Evolutionary conservation across 768 basidiomycete genomes (phyloP).

Genomic region (Boletus rubescentipes): DNA sequence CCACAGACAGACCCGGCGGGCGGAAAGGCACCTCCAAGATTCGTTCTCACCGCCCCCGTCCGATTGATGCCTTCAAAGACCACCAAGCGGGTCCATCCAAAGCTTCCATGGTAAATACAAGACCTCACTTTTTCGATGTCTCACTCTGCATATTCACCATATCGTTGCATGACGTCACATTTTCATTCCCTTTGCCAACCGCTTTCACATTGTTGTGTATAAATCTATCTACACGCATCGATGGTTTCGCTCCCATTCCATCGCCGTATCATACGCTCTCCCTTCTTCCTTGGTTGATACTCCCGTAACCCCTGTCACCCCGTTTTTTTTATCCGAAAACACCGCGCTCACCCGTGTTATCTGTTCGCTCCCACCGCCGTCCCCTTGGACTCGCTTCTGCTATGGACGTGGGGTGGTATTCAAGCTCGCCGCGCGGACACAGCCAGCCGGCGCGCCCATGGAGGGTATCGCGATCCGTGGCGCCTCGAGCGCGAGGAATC

Average conservation of each 20-base stretch:
- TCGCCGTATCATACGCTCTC: conserved; percentile 11
- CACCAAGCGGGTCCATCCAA: conserved; percentile 45
- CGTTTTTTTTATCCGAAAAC: conserved; percentile 21
- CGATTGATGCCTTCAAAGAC: conserved; percentile 58
- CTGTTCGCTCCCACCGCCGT: conserved; percentile 29
- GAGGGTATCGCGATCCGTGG: conserved; percentile 67
- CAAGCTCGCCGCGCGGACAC: conserved; percentile 43
- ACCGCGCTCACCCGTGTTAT: conserved; percentile 39
- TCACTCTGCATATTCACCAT: conserved; percentile 27
- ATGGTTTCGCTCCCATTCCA: conserved; percentile 12
- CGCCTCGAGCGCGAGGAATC: conserved; percentile 46
- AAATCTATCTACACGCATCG: conserved; percentile 13
- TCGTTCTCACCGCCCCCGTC: conserved; percentile 58
- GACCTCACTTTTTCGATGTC: conserved; percentile 32
- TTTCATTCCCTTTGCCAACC: conserved; percentile 13
- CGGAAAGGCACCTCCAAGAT: conserved; percentile 67
- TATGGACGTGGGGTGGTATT: conserved; percentile 19
- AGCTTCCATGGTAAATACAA: conserved; percentile 68
- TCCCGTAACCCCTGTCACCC: conserved; percentile 5
- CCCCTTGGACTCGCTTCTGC: conserved; percentile 21
- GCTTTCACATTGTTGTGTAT: conserved; percentile 18
- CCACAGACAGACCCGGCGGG: conserved; percentile 65
- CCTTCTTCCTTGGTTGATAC: conserved; percentile 7
- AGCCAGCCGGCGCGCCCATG: conserved; percentile 35
- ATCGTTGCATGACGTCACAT: conserved; percentile 25